phyloP scores from a whole-genome alignment of 352 stramenopile species.

The Phytophthora palmivora region DNA sequence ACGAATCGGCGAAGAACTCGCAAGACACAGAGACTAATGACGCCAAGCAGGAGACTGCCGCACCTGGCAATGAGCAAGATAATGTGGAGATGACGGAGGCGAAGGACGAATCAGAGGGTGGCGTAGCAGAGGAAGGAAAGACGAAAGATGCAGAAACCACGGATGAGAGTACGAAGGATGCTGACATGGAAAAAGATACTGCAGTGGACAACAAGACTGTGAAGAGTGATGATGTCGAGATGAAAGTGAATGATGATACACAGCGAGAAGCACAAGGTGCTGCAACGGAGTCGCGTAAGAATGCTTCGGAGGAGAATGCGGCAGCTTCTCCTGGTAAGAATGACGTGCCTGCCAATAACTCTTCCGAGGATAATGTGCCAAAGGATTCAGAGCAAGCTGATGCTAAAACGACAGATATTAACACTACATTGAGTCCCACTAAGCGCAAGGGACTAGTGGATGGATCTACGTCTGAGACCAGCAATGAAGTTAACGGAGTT shows the following conservation, averaged over 20 bases:
- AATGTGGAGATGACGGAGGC: conserved; percentile 26
- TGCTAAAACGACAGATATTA: conserved; percentile 9
- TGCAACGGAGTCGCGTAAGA: not conserved
- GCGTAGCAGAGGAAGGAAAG: conserved; percentile 6
- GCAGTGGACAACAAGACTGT: not conserved
- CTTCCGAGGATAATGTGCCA: not conserved
- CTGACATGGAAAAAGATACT: not conserved
- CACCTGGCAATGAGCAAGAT: conserved; percentile 7
- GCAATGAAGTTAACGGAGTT: conserved; percentile 9
- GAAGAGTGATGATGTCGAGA: conserved; percentile 17
- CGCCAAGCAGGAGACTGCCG: conserved; percentile 15
- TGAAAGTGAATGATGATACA: conserved; percentile 9
- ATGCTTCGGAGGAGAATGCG: not conserved
- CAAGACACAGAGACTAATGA: conserved; percentile 12
- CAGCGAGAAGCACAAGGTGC: conserved; percentile 9
- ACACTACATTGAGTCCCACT: conserved; percentile 8
- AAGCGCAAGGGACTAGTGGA: conserved; percentile 36
- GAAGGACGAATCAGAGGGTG: conserved; percentile 2
- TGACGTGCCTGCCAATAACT: not conserved
- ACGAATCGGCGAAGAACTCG: conserved; percentile 16
- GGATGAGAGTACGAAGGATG: not conserved
- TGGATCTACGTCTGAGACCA: conserved; percentile 8
- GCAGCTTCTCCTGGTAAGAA: conserved; percentile 6
- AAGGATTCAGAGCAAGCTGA: conserved; percentile 1
- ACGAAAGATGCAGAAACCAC: conserved; percentile 6